These are phyloP conservation scores for Arabidopsis suecica DNA, from an alignment of 345 rosid species.

Conservation along the genomic window DNA sequence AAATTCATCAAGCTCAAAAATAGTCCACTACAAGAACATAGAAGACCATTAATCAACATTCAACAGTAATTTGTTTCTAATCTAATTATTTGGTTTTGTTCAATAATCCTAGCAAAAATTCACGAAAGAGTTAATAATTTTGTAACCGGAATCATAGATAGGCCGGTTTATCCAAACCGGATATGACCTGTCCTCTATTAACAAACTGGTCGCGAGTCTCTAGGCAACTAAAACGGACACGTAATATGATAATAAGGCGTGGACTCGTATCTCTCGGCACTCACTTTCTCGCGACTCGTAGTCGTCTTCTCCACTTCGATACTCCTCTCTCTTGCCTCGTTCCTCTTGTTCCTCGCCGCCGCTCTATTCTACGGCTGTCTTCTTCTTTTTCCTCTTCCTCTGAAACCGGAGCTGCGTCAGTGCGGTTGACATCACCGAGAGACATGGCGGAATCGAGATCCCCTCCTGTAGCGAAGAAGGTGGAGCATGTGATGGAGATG, in stretches of 20 bases:
- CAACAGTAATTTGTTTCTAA: no score
- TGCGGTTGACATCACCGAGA: conserved; percentile 5
- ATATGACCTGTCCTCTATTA: neutral
- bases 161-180: neutral
- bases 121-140: neutral
- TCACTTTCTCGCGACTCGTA: conserved; percentile 19
- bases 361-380: neutral
- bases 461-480: conserved; percentile 83
- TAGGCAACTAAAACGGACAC: neutral
- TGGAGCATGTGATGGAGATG: conserved; percentile 75
- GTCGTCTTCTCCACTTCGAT: conserved; percentile 10
- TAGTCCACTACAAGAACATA: neutral
- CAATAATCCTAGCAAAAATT: neutral
- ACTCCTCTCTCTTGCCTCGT: conserved; percentile 36
- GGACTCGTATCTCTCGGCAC: conserved; percentile 22
- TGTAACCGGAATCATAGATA: neutral
- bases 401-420: conserved; percentile 9
- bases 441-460: conserved; percentile 43
- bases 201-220: conserved; percentile 5
- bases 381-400: conserved; percentile 14
- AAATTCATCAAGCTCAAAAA: neutral
- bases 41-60: no score
- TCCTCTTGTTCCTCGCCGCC: conserved; percentile 21
- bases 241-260: conserved; percentile 28
- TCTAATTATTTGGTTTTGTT: neutral